phyloP scores from a whole-genome alignment of 768 basidiomycete genomes.

The Heimioporus sp. region DNA sequence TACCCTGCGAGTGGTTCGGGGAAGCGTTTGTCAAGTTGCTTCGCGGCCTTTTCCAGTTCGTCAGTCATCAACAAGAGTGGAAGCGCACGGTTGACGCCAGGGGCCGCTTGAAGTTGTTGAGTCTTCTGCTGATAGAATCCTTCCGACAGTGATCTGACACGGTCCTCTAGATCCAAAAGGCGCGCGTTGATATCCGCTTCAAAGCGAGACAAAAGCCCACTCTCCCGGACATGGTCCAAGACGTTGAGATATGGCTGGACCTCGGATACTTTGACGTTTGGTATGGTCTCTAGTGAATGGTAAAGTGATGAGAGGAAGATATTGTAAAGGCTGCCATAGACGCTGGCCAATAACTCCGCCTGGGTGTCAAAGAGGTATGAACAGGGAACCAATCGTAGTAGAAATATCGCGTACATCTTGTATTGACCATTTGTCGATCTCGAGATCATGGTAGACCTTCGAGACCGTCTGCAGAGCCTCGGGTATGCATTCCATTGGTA shows the following conservation, averaged over 20 bases:
- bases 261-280: slow-evolving; percentile 69
- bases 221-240: slow-evolving; percentile 69
- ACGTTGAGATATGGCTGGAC: slow-evolving; percentile 62
- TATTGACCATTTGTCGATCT: slow-evolving; percentile 72
- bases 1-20: slow-evolving; percentile 80
- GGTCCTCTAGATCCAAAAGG: slow-evolving; percentile 64
- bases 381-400: not conserved
- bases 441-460: slow-evolving; percentile 68
- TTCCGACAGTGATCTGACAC: slow-evolving; percentile 55
- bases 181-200: slow-evolving; percentile 72
- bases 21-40: slow-evolving; percentile 84
- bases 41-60: slow-evolving; percentile 85
- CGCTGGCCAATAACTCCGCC: slow-evolving; percentile 65
- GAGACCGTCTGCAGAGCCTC: slow-evolving; percentile 79
- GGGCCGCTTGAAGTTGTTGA: slow-evolving; percentile 60
- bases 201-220: slow-evolving; percentile 68
- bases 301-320: slow-evolving; percentile 84
- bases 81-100: slow-evolving; percentile 78
- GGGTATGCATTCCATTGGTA: slow-evolving; percentile 92
- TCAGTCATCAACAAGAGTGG: slow-evolving; percentile 83
- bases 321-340: slow-evolving; percentile 78
- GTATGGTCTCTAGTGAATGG: slow-evolving; percentile 76
- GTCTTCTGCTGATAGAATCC: slow-evolving; percentile 64
- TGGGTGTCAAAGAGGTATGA: slow-evolving; percentile 26
- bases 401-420: slow-evolving; percentile 64